Evolutionary conservation across 495 filamentous ascomycete species (phyloP), one percentile per base, ranked within the genome.

Genomic region (Darksidea phi): DNA sequence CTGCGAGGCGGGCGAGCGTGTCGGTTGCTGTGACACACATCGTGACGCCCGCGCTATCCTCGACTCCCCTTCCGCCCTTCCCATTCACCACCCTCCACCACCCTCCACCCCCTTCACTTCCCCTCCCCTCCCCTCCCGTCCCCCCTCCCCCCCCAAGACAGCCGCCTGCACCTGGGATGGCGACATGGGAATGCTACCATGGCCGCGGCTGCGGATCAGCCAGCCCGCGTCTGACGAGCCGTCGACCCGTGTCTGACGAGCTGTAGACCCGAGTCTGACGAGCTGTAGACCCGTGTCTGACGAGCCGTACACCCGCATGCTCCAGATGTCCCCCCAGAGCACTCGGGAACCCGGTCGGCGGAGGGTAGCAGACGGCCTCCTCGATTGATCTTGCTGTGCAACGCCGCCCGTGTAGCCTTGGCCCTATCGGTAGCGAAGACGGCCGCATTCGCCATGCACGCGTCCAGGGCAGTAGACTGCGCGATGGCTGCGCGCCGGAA

Each of bases 191-290:
- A 64, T 68, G 61, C 52, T 61, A 65, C 66, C 66, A 65, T 65
- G 56, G 20, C 66, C 66, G 61, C 66, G 66, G 66, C 53, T 64
- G 61, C 66, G 66, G 66, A 54, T 36, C 53, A 65, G 48, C 51
- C 57, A 65, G 61, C 52, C 66, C 57, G 50, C 34, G 59, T 60
- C 18, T 53, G 59, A 63, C 64, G 58, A 57, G 53, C 28, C n/a
- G n/a, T n/a, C n/a, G n/a, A n/a, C n/a, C n/a, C n/a, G n/a, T n/a
- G n/a, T n/a, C n/a, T n/a, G n/a, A n/a, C n/a, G n/a, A n/a, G n/a
- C n/a, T n/a, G n/a, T n/a, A n/a, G n/a, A n/a, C n/a, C n/a, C n/a
- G 36, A 38, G 36, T 38, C 36, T 38, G 36, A 38, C 36, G 15
- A 38, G 36, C 36, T n/a, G n/a, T n/a, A n/a, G n/a, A n/a, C n/a